Evolutionary conservation across 495 filamentous ascomycete genomes (phyloP).

Genomic region (Xanthoparmelia taractica): DNA sequence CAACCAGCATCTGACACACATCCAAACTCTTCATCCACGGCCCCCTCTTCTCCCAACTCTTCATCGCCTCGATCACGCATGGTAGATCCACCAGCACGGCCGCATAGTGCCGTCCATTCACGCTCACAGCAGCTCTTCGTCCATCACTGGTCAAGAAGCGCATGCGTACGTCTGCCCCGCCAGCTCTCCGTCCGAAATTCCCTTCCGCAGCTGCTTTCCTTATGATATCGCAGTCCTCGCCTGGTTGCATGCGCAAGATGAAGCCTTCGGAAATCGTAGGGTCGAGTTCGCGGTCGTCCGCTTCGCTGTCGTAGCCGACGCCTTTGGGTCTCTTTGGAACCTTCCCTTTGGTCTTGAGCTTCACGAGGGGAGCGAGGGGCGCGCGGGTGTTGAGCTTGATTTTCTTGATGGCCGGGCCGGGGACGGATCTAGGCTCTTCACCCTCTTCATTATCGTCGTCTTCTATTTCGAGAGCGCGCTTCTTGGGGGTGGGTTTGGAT

Average conservation of each 20-base stretch:
- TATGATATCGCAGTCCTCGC: slow-evolving; percentile 75
- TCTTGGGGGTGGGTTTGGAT: slow-evolving; percentile 30
- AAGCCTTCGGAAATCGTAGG: slow-evolving; percentile 83
- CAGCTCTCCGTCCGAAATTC: slow-evolving; percentile 59
- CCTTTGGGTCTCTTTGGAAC: slow-evolving; percentile 57
- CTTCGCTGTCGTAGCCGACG: slow-evolving; percentile 95
- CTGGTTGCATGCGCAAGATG: slow-evolving; percentile 79
- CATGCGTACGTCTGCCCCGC: slow-evolving; percentile 63
- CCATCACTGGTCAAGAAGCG: slow-evolving; percentile 70
- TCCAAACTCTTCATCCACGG: slow-evolving; percentile 90
- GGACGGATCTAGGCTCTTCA: background rate
- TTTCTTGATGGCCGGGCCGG: slow-evolving; percentile 36
- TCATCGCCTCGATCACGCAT: slow-evolving; percentile 88
- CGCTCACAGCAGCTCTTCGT: slow-evolving; percentile 61
- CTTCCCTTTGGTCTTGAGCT: slow-evolving; percentile 53
- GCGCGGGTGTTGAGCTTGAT: slow-evolving; percentile 34
- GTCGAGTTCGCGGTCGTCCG: slow-evolving; percentile 79
- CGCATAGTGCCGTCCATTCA: slow-evolving; percentile 66
- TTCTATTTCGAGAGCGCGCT: slow-evolving; percentile 23
- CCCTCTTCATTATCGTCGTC: slow-evolving; percentile 22
- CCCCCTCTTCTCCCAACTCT: slow-evolving; percentile 79
- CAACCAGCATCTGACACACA: slow-evolving; percentile 89
- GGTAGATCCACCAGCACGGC: slow-evolving; percentile 81
- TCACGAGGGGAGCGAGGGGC: slow-evolving; percentile 37
- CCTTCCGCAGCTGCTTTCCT: slow-evolving; percentile 61